phyloP scores from a whole-genome alignment of 1,284 basidiomycete species.

The Ceratobasidium sp. region DNA sequence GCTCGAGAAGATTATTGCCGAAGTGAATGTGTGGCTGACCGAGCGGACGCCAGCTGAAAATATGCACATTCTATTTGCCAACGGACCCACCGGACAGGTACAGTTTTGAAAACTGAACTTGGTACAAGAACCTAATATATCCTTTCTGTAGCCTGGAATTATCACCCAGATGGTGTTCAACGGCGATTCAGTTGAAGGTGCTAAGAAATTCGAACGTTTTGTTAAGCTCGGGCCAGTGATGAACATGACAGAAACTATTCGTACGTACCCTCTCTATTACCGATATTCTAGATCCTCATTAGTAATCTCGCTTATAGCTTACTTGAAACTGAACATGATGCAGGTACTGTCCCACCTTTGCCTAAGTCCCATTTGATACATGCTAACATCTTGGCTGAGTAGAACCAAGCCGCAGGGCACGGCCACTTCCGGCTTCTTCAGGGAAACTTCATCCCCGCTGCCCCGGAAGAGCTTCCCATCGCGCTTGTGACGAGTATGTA shows the following conservation, averaged over 20 bases:
- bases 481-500: not conserved
- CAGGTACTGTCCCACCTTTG: not conserved
- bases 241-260: not conserved
- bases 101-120: conserved; percentile 1
- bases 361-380: not conserved
- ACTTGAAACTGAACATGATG: conserved; percentile 26
- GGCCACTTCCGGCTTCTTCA: conserved; percentile 1
- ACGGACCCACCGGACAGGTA: conserved; percentile 27
- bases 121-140: not conserved
- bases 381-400: not conserved
- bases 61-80: conserved; percentile 21
- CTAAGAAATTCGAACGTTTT: conserved; percentile 34
- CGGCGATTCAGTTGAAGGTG: conserved; percentile 28
- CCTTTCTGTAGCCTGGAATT: conserved; percentile 20
- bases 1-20: conserved; percentile 28
- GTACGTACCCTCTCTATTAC: not conserved
- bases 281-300: not conserved
- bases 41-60: conserved; percentile 26
- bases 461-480: not conserved
- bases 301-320: not conserved
- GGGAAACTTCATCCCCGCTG: conserved; percentile 28
- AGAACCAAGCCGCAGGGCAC: conserved; percentile 11
- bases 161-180: conserved; percentile 22
- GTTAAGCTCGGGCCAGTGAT: conserved; percentile 38
- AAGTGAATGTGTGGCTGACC: conserved; percentile 37